A percentile compares a stretch with the other conserved stretches of the same genome.
These are phyloP conservation scores for Tylopilus balloui DNA, from an alignment of 768 basidiomycete species.

Conservation along the genomic window DNA sequence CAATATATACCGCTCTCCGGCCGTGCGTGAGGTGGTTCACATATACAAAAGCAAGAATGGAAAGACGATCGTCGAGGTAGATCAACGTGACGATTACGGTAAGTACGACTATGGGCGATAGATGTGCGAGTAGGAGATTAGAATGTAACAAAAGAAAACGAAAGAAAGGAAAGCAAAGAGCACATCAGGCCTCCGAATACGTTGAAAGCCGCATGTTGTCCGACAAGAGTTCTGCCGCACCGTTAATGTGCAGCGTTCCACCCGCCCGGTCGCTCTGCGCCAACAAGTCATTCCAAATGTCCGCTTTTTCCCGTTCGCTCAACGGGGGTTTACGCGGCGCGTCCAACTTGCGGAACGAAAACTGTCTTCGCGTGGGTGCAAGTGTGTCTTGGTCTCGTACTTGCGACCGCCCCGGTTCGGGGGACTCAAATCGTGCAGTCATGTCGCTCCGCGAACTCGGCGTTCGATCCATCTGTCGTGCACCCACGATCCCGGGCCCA, in stretches of 20 bases:
- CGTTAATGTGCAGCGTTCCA: constrained; percentile 60
- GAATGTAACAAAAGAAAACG: neutral
- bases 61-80: neutral
- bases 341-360: constrained; percentile 49
- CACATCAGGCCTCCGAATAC: constrained; percentile 17
- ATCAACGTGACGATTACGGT: neutral
- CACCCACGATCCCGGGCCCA: neutral
- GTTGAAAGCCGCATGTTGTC: constrained; percentile 40
- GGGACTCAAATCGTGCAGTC: constrained; percentile 19
- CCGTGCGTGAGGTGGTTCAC: constrained; percentile 2
- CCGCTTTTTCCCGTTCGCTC: constrained; percentile 67
- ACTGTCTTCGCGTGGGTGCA: constrained; percentile 25
- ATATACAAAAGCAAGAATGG: constrained; percentile 3
- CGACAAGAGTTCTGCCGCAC: constrained; percentile 37
- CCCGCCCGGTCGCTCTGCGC: constrained; percentile 65
- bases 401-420: constrained; percentile 2
- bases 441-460: constrained; percentile 30
- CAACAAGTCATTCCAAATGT: constrained; percentile 66
- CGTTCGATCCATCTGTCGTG: constrained; percentile 20
- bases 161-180: neutral
- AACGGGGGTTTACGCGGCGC: constrained; percentile 35
- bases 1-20: constrained; percentile 9
- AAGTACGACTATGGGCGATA: neutral
- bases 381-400: constrained; percentile 10
- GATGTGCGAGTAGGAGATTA: neutral